Percentiles rank a stretch among this genome's conserved stretches.
phyloP scores from a whole-genome alignment of 2,329 filamentous ascomycete species.

The Neofusicoccum kwambonambiense region DNA sequence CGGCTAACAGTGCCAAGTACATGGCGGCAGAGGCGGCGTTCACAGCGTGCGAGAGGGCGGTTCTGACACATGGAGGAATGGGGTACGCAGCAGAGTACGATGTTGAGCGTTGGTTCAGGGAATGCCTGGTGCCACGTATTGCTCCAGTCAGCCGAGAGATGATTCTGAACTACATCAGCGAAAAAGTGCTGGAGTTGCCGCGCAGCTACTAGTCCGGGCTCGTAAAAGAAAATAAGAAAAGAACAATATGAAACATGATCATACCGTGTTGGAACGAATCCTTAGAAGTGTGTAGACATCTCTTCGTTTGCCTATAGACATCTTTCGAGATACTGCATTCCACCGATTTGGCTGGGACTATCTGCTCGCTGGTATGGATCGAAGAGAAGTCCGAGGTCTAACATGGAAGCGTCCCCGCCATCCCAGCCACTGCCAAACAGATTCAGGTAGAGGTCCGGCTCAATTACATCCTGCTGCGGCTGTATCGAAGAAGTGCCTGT shows the following conservation, averaged over 20 bases:
- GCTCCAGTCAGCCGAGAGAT: constrained; percentile 66
- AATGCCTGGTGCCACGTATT: constrained; percentile 59
- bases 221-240: background rate
- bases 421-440: background rate
- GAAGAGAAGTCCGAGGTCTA: background rate
- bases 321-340: background rate
- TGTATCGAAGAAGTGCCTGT: background rate
- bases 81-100: constrained; percentile 64
- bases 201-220: constrained; percentile 57
- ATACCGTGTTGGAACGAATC: no score
- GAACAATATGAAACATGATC: background rate
- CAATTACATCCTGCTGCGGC: background rate
- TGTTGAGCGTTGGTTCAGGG: constrained; percentile 60
- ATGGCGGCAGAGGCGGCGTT: constrained; percentile 62
- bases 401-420: background rate
- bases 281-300: no score
- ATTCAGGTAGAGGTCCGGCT: background rate
- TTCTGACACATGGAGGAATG: constrained; percentile 61
- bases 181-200: constrained; percentile 66
- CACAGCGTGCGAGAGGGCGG: constrained; percentile 57
- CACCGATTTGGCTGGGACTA: background rate
- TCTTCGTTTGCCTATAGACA: background rate
- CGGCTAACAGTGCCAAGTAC: constrained; percentile 58
- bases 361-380: background rate
- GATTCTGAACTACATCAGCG: constrained; percentile 72